Base-by-base conservation (phyloP, 176 grass and related monocot genomes). In the Aegilops umbellulata region DNA sequence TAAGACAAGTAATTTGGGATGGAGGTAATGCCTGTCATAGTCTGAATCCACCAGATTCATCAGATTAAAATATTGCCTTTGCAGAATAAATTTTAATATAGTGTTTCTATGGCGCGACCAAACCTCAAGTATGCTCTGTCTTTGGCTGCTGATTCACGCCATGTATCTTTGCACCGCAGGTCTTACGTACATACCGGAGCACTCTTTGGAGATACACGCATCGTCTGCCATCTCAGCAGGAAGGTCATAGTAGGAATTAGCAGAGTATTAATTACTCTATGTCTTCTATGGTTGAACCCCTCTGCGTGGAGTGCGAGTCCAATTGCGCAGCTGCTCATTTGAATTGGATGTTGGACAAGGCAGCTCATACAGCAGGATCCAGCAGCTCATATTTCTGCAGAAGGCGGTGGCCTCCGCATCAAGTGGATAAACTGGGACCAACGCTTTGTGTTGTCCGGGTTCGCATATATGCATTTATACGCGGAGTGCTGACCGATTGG, bases 161-260 rank as follows among this genome's bases (percentile, higher is more conserved):
- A 35, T 69, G 24, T 32, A 19, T 65, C 19, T n/a, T 87, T 84
- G 39, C 25, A 12, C 55, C 42, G 23, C 85, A 99, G 97, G 97
- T 69, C 63, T 92, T 74, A 90, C 92, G 25, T 99, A 93, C 76
- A 89, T 94, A 75, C 97, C 97, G 4, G 97, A 97, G 77, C 94
- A 93, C 25, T 92, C 97, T 29, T 82, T 99, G 88, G 90, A 99
- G 85, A 99, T 99, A 84, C 81, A 99, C 81, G 92, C 97, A 24
- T 93, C 92, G 60, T 91, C 97, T 53, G 88, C 80, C 64, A 91
- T 91, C 90, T 81, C 90, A 76, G 81, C 88, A 13, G 92, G 92
- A 74, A 94, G 90, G 69, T 81, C 90, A 80, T 99, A 97, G 79
- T 99, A 94, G 79, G 16, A 89, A 72, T 60, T 38, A 84, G 25